Evolutionary conservation across 2,329 filamentous ascomycete species (phyloP).

Genomic region (Podosphaera xanthii): DNA sequence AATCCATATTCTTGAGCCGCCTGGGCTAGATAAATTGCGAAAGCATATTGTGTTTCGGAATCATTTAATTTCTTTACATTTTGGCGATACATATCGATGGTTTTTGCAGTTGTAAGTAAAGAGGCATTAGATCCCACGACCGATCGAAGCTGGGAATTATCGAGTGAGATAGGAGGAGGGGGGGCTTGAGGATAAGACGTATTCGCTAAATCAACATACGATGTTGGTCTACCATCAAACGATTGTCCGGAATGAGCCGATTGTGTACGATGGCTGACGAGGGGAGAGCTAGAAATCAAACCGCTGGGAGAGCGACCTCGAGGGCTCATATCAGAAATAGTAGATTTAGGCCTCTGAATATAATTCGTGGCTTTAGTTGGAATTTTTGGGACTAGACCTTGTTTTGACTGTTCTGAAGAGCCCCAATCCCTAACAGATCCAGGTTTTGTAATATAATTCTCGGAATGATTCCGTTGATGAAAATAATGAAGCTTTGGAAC

Average conservation of each 20-base stretch:
- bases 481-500: constrained; percentile 40
- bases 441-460: constrained; percentile 17
- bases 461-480: constrained; percentile 23
- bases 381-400: constrained; percentile 38
- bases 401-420: constrained; percentile 28
- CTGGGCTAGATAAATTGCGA: constrained; percentile 82
- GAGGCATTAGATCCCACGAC: constrained; percentile 78
- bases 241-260: constrained; percentile 14
- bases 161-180: constrained; percentile 25
- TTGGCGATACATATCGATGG: constrained; percentile 86
- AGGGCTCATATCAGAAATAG: constrained; percentile 48
- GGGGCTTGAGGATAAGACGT: constrained; percentile 18
- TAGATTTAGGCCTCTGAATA: constrained; percentile 47
- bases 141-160: constrained; percentile 60
- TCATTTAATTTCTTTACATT: constrained; percentile 97
- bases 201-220: constrained; percentile 31
- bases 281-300: constrained; percentile 12
- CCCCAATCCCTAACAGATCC: constrained; percentile 10
- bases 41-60: constrained; percentile 77
- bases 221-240: constrained; percentile 13
- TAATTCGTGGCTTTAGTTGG: constrained; percentile 27
- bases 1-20: constrained; percentile 59
- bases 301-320: constrained; percentile 33
- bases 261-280: constrained; percentile 10
- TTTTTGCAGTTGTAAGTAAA: constrained; percentile 74